A percentile compares a stretch with the other conserved stretches of the same genome.
These are phyloP conservation scores for Coniella vitis DNA, from an alignment of 2,329 filamentous ascomycete genomes.

Conservation along the genomic window DNA sequence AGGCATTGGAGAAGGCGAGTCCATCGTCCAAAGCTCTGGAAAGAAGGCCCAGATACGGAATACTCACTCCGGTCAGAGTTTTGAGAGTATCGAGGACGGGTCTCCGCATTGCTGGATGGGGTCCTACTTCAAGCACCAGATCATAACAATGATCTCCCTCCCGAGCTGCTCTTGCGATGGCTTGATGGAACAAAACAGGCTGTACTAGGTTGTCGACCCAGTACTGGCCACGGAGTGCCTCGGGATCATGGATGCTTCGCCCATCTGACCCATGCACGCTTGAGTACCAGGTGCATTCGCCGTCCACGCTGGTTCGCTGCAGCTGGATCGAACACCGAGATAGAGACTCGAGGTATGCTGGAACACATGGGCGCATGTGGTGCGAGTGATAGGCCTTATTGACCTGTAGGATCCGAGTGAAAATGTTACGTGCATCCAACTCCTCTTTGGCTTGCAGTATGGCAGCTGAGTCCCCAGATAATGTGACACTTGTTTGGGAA, in stretches of 20 bases:
- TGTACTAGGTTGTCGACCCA: constrained; percentile 18
- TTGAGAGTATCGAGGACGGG: background rate
- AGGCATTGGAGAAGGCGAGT: background rate
- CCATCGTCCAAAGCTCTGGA: background rate
- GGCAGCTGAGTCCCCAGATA: constrained; percentile 23
- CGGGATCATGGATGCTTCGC: constrained; percentile 1
- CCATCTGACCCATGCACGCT: constrained; percentile 16
- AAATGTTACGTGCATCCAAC: constrained; percentile 21
- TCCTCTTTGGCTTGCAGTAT: constrained; percentile 18
- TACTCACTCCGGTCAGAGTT: background rate
- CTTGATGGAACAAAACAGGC: constrained; percentile 20
- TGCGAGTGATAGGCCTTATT: constrained; percentile 34
- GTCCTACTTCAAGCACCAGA: background rate
- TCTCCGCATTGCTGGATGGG: background rate
- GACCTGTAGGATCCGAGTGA: constrained; percentile 27
- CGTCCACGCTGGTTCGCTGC: background rate
- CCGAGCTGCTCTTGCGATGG: background rate
- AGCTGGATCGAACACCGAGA: background rate
- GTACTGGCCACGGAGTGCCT: constrained; percentile 11
- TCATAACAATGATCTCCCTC: background rate
- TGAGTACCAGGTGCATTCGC: constrained; percentile 19
- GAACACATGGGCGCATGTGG: constrained; percentile 27
- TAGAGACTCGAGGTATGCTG: constrained; percentile 6
- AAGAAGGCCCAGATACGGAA: background rate
- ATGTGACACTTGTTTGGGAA: constrained; percentile 22